These are phyloP conservation scores for Sechiopsis laciniata DNA, from an alignment of 306 rosid genomes.

Conservation along the genomic window DNA sequence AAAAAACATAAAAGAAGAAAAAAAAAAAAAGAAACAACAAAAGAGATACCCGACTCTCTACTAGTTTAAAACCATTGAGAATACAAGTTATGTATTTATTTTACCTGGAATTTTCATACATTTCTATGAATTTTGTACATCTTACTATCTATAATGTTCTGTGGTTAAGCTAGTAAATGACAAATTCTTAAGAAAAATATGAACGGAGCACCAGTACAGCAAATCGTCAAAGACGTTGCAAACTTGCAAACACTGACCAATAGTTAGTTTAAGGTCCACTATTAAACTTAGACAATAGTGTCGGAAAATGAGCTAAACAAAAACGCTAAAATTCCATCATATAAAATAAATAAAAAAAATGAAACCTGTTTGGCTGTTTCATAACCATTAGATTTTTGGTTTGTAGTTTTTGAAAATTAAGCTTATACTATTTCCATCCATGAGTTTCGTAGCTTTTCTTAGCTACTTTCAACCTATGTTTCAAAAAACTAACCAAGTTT, in stretches of 20 bases:
- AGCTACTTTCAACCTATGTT: too few species aligned
- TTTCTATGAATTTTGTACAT: neutral
- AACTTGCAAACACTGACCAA: too few species aligned
- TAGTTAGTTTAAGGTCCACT: neutral
- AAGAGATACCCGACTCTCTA: too few species aligned
- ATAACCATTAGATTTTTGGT: too few species aligned
- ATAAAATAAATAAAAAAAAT: neutral
- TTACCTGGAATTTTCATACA: neutral
- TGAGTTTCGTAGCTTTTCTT: too few species aligned
- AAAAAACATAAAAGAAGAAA: neutral
- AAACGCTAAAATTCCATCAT: neutral
- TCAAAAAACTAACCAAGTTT: too few species aligned
- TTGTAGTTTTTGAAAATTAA: too few species aligned
- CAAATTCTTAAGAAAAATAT: too few species aligned
- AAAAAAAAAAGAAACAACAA: neutral
- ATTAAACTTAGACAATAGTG: neutral
- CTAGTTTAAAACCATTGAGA: neutral
- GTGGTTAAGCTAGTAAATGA: neutral
- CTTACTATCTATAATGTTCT: neutral
- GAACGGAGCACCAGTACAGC: neutral
- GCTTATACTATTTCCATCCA: too few species aligned
- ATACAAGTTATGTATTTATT: neutral
- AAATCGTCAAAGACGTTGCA: neutral
- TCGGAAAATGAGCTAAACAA: neutral
- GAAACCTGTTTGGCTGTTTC: too few species aligned